These are phyloP conservation scores for Clohesyomyces aquaticus DNA, from an alignment of 495 filamentous ascomycete genomes.

Conservation along the genomic window DNA sequence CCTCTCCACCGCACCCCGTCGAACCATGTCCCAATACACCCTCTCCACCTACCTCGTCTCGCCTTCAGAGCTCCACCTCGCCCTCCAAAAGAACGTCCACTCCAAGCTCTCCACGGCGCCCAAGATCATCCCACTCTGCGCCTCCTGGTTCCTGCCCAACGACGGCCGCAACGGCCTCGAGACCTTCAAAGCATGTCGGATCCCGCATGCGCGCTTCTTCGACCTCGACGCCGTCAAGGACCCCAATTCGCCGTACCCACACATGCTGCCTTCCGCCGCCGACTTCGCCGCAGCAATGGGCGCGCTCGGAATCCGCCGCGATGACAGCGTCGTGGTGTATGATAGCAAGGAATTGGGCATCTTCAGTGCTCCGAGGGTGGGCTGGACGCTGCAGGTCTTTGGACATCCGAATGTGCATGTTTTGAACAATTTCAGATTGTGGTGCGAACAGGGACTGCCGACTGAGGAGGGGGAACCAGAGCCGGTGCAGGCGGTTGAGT, in stretches of 20 bases:
- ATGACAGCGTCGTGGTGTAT: slow-evolving; percentile 92
- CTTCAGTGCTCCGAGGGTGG: slow-evolving; percentile 90
- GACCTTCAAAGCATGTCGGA: slow-evolving; percentile 74
- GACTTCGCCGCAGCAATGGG: slow-evolving; percentile 87
- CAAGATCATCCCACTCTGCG: slow-evolving; percentile 83
- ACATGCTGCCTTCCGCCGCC: slow-evolving; percentile 87
- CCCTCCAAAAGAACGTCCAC: slow-evolving; percentile 74
- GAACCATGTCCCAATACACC: slow-evolving; percentile 49
- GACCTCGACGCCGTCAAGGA: slow-evolving; percentile 92
- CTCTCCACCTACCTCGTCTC: slow-evolving; percentile 84
- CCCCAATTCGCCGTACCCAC: slow-evolving; percentile 82
- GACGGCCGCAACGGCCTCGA: slow-evolving; percentile 77
- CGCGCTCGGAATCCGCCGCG: slow-evolving; percentile 77
- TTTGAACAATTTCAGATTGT: slow-evolving; percentile 90
- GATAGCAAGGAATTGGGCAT: slow-evolving; percentile 87
- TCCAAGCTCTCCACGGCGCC: slow-evolving; percentile 75
- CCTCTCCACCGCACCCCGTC: not conserved
- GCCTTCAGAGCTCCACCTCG: slow-evolving; percentile 76
- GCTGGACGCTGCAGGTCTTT: slow-evolving; percentile 88
- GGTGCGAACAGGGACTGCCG: slow-evolving; percentile 79
- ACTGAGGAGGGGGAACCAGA: slow-evolving; percentile 74
- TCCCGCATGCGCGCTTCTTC: slow-evolving; percentile 92
- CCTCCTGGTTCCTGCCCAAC: slow-evolving; percentile 95
- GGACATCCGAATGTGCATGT: slow-evolving; percentile 89
- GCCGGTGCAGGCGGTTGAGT: slow-evolving; percentile 53